Base-by-base conservation (phyloP, 2,329 filamentous ascomycete genomes). In the Microdochium paspali region DNA sequence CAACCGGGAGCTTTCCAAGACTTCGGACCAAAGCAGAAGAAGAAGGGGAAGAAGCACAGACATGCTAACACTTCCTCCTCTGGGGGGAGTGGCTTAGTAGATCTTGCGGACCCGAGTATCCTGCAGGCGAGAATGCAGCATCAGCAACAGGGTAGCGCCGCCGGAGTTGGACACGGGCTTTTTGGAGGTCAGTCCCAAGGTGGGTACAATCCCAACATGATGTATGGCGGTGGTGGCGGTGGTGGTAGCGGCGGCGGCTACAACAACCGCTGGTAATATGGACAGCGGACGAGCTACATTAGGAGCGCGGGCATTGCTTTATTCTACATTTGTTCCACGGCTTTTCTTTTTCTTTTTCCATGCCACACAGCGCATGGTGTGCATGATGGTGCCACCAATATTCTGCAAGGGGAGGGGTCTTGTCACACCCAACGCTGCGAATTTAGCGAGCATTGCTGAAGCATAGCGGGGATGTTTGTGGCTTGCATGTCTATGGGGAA, bases 61-160 rank as follows among this genome's bases (percentile, higher is more conserved):
- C 90, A 96, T 85, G 91, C 90, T 93, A 95, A 96, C 89, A 96
- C 91, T 91, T 95, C 90, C 87, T 97, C 91, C 84, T 95, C 90
- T 83, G 87, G 87, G 78, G 90, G 90, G 82, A 88, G 89, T 87
- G 90, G 88, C 78, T 83, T 96, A 91, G 90, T 94, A 77, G 90
- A 97, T 94, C 89, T 95, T 90, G 89, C 87, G 79, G 90, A 97
- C 89, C 91, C 91, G 80, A 95, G 89, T 80, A 96, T 96, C 80
- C 84, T 97, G 79, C 90, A 95, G 78, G 89, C 89, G 71, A 88
- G 90, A 80, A 86, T 95, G 79, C 90, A 94, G 72, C 87, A 93
- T 75, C 82, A 85, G 74, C 78, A 82, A 61, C 84, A 86, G 73
- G 59, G 59, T 46, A 85, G 82, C 73, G 86, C 82, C 77, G 82